Conservation (phyloP, 352 stramenopile genomes). For the Globisporangium lucens region DNA sequence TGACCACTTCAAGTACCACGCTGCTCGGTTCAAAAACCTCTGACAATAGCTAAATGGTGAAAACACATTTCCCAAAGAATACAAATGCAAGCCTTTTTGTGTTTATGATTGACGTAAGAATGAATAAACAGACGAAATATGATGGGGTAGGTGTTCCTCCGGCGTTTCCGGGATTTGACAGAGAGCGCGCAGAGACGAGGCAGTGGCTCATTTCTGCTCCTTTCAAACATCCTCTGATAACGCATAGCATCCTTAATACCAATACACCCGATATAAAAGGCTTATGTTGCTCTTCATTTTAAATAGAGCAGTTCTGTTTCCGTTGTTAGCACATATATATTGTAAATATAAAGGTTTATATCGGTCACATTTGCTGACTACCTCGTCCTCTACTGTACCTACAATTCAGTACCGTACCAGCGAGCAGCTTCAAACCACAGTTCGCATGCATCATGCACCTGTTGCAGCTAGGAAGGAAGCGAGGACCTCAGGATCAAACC, state of each 20-base stretch:
- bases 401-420: not conserved
- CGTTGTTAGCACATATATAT: not conserved
- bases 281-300: too few species aligned
- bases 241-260: not conserved
- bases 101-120: not conserved
- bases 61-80: not conserved
- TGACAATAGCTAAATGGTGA: not conserved
- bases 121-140: not conserved
- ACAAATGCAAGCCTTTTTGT: too few species aligned
- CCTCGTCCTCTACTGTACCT: constrained; percentile 1
- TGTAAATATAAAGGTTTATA: not conserved
- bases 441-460: not conserved
- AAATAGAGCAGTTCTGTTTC: not conserved
- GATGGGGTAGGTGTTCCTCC: not conserved
- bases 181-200: not conserved
- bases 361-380: not conserved
- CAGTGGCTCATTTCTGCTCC: not conserved
- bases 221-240: not conserved
- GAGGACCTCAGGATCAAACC: too few species aligned
- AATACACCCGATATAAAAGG: too few species aligned
- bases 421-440: not conserved
- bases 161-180: not conserved
- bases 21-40: not conserved
- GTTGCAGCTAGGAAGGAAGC: too few species aligned
- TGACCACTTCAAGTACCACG: not conserved